Conservation (phyloP, 2,329 filamentous ascomycete genomes). For the Verticillium longisporum region DNA sequence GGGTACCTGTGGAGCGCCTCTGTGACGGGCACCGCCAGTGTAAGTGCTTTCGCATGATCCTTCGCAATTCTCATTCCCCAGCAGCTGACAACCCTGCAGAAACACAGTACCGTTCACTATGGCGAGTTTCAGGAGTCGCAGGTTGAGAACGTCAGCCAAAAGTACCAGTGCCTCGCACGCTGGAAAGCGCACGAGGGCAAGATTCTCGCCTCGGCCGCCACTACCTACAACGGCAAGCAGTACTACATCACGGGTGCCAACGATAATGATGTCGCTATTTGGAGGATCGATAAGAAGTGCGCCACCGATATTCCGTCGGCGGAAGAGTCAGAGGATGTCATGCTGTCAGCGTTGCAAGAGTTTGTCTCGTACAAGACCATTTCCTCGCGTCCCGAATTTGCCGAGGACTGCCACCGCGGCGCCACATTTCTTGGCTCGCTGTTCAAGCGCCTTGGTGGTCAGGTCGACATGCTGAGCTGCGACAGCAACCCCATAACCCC, state of each 20-base stretch:
- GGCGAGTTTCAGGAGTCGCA: constrained; percentile 44
- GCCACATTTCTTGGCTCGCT: constrained; percentile 85
- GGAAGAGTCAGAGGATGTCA: constrained; percentile 42
- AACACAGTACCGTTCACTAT: constrained; percentile 61
- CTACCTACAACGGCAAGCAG: constrained; percentile 62
- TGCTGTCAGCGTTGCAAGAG: constrained; percentile 68
- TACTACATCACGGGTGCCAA: constrained; percentile 94
- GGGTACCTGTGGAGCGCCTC: constrained; percentile 82
- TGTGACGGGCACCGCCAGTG: constrained; percentile 80
- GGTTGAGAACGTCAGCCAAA: constrained; percentile 58
- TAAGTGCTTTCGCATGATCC: constrained; percentile 33
- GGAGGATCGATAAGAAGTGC: constrained; percentile 53
- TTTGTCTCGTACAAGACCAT: constrained; percentile 91
- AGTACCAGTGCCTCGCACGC: constrained; percentile 70
- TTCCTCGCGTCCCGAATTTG: constrained; percentile 77
- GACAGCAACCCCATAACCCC: constrained; percentile 70
- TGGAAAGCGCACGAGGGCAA: constrained; percentile 84
- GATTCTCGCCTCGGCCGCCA: constrained; percentile 76
- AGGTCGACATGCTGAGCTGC: constrained; percentile 84
- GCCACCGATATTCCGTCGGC: constrained; percentile 15
- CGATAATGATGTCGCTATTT: constrained; percentile 82
- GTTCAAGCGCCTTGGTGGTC: constrained; percentile 86
- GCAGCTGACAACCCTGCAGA: constrained; percentile 28
- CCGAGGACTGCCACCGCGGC: constrained; percentile 86
- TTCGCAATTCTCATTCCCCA: neutral